Percentiles rank a stretch among this genome's conserved stretches.
phyloP scores from a whole-genome alignment of 768 basidiomycete species.

The Tephrocybe sp. region DNA sequence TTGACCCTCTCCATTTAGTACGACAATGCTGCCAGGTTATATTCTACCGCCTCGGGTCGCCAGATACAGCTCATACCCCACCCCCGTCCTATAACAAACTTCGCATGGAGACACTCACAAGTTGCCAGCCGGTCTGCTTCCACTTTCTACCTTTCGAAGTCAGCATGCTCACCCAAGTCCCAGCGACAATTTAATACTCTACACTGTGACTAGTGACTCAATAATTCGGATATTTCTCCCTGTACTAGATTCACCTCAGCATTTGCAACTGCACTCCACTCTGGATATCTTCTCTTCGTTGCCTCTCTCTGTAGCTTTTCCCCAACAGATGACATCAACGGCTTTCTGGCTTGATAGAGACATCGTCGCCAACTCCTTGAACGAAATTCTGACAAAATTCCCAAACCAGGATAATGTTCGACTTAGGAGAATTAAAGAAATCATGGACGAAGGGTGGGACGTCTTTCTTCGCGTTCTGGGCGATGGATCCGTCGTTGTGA shows the following conservation, averaged over 20 bases:
- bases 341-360: slow-evolving; percentile 73
- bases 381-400: slow-evolving; percentile 34
- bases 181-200: slow-evolving; percentile 76
- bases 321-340: slow-evolving; percentile 38
- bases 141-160: neutral
- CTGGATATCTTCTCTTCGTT: slow-evolving; percentile 69
- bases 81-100: slow-evolving; percentile 65
- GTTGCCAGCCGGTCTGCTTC: slow-evolving; percentile 54
- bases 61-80: slow-evolving; percentile 69
- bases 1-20: slow-evolving; percentile 33
- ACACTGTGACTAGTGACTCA: slow-evolving; percentile 80
- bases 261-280: slow-evolving; percentile 80
- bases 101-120: slow-evolving; percentile 73
- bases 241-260: slow-evolving; percentile 81
- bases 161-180: neutral
- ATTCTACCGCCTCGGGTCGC: slow-evolving; percentile 70
- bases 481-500: slow-evolving; percentile 73
- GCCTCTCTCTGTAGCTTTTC: slow-evolving; percentile 34
- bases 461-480: slow-evolving; percentile 68
- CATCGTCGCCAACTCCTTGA: slow-evolving; percentile 48
- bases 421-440: slow-evolving; percentile 51
- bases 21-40: slow-evolving; percentile 58
- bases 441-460: slow-evolving; percentile 74
- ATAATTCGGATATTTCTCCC: slow-evolving; percentile 84
- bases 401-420: slow-evolving; percentile 42